phyloP scores from a whole-genome alignment of 2,329 filamentous ascomycete species.

The Fusarium bactridioides region DNA sequence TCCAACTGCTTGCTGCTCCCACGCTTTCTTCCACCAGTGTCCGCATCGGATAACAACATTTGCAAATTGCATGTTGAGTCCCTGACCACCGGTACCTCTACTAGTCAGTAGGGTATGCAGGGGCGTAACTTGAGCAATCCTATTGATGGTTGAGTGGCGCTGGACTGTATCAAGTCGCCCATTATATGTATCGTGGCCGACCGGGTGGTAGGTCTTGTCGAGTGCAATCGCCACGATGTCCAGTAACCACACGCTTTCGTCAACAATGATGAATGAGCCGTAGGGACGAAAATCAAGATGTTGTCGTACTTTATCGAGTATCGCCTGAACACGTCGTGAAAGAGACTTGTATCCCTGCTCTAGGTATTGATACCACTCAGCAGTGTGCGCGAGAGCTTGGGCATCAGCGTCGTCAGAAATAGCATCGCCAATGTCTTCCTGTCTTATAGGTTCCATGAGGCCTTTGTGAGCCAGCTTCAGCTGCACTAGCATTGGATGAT shows the following conservation, averaged over 20 bases:
- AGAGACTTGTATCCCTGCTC: neutral
- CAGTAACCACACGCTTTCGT: neutral
- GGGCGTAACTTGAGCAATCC: neutral
- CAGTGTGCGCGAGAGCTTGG: neutral
- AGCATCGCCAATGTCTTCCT: neutral
- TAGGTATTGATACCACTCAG: neutral
- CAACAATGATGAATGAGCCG: no score
- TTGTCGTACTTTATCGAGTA: neutral
- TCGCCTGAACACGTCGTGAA: no score
- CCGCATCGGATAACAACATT: neutral
- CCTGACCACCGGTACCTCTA: no score
- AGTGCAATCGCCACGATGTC: neutral
- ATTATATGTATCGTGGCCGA: neutral
- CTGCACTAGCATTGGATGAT: neutral
- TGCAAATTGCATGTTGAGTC: neutral
- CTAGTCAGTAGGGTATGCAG: neutral
- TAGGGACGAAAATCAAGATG: neutral
- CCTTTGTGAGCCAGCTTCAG: neutral
- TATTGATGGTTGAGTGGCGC: no score
- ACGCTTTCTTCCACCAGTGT: neutral
- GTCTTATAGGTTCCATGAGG: neutral
- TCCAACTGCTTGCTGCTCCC: neutral
- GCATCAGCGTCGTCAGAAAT: neutral
- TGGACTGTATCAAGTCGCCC: neutral
- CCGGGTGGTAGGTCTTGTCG: neutral